Evolutionary conservation across 2,329 filamentous ascomycete species (phyloP), one percentile per base, ranked within the genome.

Genomic region (Zymoseptoria pseudotritici): DNA sequence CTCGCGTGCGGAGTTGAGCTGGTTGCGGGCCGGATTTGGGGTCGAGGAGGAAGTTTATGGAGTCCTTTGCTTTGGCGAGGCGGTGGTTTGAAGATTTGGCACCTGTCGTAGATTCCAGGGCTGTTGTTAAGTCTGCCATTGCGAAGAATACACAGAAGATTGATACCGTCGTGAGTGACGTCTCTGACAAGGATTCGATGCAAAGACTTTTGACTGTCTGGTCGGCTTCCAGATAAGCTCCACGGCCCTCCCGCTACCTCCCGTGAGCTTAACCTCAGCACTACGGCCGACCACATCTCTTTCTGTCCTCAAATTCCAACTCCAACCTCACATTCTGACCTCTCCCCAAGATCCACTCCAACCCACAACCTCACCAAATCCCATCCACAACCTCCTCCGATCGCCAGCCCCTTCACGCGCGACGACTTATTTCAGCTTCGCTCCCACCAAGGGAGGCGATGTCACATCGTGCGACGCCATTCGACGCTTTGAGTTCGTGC

Each of bases 41-140:
- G 60, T 75, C 65, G 65, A 74, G 67, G 24, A 77, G 70, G 66
- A 74, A 76, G 63, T 71, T 67, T 10, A 76, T 62, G 55, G 66
- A 64, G 56, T 55, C 56, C 54, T 73, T 74, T 36, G 73, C 61
- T 55, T 56, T 63, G 5, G 26, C 21, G 10, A 67, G 54, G 36
- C 51, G 56, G 29, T 55, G 54, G 9, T 56, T 20, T 42, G 52
- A 29, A 26, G 52, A 11, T 31, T 8, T 22, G 8, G 5, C 11
- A 8, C 22, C 13, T 22, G 22, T 17, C 3, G 52, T 22, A 4
- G 52, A 11, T 22, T 53, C 52, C 7, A 53, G 11, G 13, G 36
- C 22, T 4, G 52, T 29, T 53, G 50, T 52, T 20, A 20, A 52
- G 50, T 53, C 52, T 29, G 22, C 22, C 52, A 53, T 53, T 4